Base-by-base conservation (phyloP, 2,329 filamentous ascomycete species). In the Diplocarpon mali region DNA sequence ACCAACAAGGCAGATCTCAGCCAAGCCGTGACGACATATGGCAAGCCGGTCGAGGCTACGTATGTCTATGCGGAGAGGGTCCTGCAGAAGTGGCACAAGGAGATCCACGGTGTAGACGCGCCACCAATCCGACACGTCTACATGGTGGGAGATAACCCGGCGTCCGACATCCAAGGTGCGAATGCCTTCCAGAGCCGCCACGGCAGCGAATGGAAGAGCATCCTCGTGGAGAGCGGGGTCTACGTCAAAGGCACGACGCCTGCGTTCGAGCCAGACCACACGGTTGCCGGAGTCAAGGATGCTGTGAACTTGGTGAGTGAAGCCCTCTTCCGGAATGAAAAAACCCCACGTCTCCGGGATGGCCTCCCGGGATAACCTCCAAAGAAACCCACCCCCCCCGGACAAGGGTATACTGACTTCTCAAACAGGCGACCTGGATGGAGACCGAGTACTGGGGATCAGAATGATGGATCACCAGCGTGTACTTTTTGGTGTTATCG, bases 141-240 rank as follows among this genome's bases (percentile, higher is more conserved):
- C 61, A 87, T 87, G 83, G 69, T 88, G 35, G 83, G 83, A 1
- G 75, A 80, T 53, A 24, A 24, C 20, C 20, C 20, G 7, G 20
- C 79, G 79, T 47, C 73, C 75, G 83, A 87, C 59, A 85, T 87
- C 50, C 62, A 67, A 4, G 83, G 83, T 2, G 81, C 78, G 1
- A 86, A 85, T 55, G 64, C 64, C 7, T 85, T 77, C 59, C 56
- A 65, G 15, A 80, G 74, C 43, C 64, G 64, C 0, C 57, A 68
- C 49, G 75, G 74, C 1, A 74, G 70, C 36, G 64, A 73, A 40
- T 88, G 83, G 83, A 67, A 69, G 28, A 78, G 74, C 44, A 69
- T 85, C 3, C 65, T 87, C 30, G 77, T 86, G 24, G 70, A 76
- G 55, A 86, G 76, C 2, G 83, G 83, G 0, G 78, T 87, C 0